Evolutionary conservation across 2,329 filamentous ascomycete genomes (phyloP).

Genomic region (Diaporthe helianthi): DNA sequence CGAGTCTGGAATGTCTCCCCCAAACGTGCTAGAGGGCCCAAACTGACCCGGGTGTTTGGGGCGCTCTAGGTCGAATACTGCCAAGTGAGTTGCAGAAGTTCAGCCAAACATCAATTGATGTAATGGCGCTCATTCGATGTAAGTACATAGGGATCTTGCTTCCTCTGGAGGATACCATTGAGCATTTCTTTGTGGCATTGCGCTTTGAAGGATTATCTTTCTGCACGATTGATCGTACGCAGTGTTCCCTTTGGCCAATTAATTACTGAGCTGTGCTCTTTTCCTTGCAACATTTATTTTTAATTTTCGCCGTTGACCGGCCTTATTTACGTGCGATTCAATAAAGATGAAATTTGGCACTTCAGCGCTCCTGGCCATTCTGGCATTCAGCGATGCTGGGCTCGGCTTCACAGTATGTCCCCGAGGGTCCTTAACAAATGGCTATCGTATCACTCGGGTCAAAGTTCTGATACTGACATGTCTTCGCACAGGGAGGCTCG

Average conservation of each 20-base stretch:
- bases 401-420: constrained; percentile 31
- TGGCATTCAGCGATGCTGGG: constrained; percentile 30
- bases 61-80: constrained; percentile 9
- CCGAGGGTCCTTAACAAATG: no score
- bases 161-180: background rate
- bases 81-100: constrained; percentile 24
- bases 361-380: constrained; percentile 19
- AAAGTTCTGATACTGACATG: background rate
- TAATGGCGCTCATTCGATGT: background rate
- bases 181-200: no score
- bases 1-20: background rate
- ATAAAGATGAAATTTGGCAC: constrained; percentile 23
- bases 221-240: background rate
- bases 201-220: background rate
- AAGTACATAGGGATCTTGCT: background rate
- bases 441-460: background rate
- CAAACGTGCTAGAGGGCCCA: constrained; percentile 27
- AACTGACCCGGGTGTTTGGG: constrained; percentile 21
- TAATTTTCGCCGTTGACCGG: constrained; percentile 28
- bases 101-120: constrained; percentile 27
- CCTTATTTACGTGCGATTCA: background rate
- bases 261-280: constrained; percentile 6
- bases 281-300: background rate
- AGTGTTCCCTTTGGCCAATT: background rate
- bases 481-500: constrained; percentile 15